phyloP scores from a whole-genome alignment of 441 rosid genomes.

The Mallotus japonicus region DNA sequence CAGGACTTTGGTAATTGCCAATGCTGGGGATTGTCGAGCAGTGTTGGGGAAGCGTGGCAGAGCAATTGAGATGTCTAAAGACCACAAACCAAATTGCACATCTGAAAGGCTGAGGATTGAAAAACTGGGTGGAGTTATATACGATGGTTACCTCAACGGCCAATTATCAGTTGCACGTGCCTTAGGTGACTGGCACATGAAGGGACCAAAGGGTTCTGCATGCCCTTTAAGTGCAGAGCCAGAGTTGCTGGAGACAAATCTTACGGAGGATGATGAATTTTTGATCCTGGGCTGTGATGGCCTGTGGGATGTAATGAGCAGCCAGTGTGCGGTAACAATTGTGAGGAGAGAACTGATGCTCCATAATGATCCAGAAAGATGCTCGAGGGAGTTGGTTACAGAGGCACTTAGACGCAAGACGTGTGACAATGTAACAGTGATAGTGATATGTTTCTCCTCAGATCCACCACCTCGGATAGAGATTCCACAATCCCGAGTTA shows the following conservation, averaged over 20 bases:
- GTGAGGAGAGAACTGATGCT: constrained; percentile 77
- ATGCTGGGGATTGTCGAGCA: constrained; percentile 93
- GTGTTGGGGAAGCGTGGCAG: constrained; percentile 82
- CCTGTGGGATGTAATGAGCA: constrained; percentile 93
- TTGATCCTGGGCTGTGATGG: constrained; percentile 93
- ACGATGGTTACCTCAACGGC: constrained; percentile 89
- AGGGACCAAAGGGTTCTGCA: constrained; percentile 70
- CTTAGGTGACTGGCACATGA: constrained; percentile 94
- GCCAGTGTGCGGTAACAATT: constrained; percentile 81
- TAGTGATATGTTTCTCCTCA: constrained; percentile 66
- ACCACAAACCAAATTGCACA: constrained; percentile 75
- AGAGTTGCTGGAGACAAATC: constrained; percentile 54
- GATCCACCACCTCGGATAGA: constrained; percentile 88
- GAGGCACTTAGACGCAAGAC: constrained; percentile 77
- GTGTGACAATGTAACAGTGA: constrained; percentile 77
- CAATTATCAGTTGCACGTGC: constrained; percentile 90
- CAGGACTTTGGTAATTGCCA: constrained; percentile 75
- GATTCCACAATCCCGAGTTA: constrained; percentile 51
- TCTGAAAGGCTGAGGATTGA: constrained; percentile 71
- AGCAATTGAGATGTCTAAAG: constrained; percentile 80
- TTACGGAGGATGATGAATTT: constrained; percentile 79
- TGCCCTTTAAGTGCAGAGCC: constrained; percentile 83
- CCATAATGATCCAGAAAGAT: constrained; percentile 89
- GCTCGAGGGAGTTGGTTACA: constrained; percentile 77
- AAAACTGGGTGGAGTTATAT: constrained; percentile 75